Base-by-base conservation (phyloP, 2,329 filamentous ascomycete genomes). In the Rhynchosporium agropyri region DNA sequence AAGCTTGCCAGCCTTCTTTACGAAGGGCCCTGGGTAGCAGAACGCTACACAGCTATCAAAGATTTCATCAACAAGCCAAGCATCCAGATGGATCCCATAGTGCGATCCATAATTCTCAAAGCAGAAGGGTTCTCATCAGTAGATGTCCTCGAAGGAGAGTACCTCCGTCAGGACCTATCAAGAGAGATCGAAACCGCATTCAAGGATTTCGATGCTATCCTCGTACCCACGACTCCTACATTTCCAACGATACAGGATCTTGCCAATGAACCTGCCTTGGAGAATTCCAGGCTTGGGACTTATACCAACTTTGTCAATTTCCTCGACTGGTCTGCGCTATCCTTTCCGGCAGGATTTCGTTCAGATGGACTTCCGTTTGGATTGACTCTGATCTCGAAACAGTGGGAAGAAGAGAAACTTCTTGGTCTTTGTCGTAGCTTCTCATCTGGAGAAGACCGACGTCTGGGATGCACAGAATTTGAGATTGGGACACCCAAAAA, bases 251-350 rank as follows among this genome's bases (percentile, higher is more conserved):
- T 85, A 3, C 75, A 79, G 20, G 78, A 84, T 63, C 77, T 87
- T 53, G 74, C 77, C 1, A 73, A 73, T 2, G 80, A 84, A 48
- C 84, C 84, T 0, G 77, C 87, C 28, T 73, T 72, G 15, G 78
- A 82, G 69, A 87, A 87, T 67, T 81, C 81, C 3, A 72, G 77
- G 3, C 70, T 85, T 5, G 83, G 83, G 5, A 80, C 78, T 28
- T 87, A 85, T 62, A 85, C 84, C 0, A 84, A 86, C 69, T 86
- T 83, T 69, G 85, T 80, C 15, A 87, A 87, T 67, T 82, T 87
- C 33, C 72, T 87, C 20, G 84, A 87, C 71, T 77, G 85, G 68
- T 81, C 80, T 45, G 83, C 80, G 2, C 68, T 84, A 13, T 60
- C 58, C 20, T 45, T 60, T 10, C 58, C 58, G 3, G 58, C 58